Evolutionary conservation across 129 eudicot species (phyloP), one percentile per base, ranked within the genome.

Genomic region (Logfia minima): DNA sequence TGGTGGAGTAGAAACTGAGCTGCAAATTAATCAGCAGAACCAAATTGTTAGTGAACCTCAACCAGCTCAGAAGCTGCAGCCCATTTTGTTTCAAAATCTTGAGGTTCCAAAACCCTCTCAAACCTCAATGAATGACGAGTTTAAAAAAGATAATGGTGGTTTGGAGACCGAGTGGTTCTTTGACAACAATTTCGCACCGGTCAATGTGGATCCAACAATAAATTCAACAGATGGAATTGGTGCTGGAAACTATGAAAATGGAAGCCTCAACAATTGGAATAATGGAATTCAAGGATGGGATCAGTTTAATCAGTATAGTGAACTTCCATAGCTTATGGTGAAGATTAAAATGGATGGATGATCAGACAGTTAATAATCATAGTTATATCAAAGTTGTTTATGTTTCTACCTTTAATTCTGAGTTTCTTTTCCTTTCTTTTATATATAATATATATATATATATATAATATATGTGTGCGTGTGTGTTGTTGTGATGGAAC

Each of bases 41-140:
- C 71, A 68, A 17, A 43, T 37, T 5, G 64, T 43, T 68, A 4
- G 55, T 9, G 28, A 31, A 18, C 10, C 76, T 8, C 80, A 63
- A 18, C 19, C 80, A 66, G 63, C 53, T 74, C 88, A 81, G 39
- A 88, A 79, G 59, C 83, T 87, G 41, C 89, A 90, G 53, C 89
- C 91, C 34, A 82, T 88, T 23, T 75, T 84, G 81, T 86, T 90
- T 74, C 87, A 85, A 65, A 90, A 87, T 37, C 66, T 90, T 14
- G 93, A 90, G 71, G 76, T 70, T 31, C 56, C 88, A 14, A 86
- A 84, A 48, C 80, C 74, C 35, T 29, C 74, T 68, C 74, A 51
- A 39, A 51, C 69, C 16, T 66, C 56, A 3, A 41, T 35, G 59
- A 60, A 53, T 18, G 68, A 51, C 26, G 79, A 65, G 41, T 71